Evolutionary conservation across 192 early-diverging fungal genomes (phyloP).

Genomic region (Phycomyces nitens): DNA sequence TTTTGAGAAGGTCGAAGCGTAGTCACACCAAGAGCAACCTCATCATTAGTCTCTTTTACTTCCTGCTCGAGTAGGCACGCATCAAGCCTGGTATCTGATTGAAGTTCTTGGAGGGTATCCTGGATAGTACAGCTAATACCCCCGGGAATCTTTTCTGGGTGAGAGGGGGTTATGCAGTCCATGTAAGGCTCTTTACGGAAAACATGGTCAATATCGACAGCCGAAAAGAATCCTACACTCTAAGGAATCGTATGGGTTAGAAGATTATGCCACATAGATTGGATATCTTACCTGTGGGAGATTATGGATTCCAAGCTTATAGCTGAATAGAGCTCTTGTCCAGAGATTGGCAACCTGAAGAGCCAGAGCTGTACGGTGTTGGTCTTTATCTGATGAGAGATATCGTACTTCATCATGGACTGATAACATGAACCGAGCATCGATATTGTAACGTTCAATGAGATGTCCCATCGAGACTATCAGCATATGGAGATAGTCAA

Average conservation of each 20-base stretch:
- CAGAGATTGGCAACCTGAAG: slow-evolving; percentile 92
- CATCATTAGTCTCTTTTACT: background rate
- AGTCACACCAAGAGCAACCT: background rate
- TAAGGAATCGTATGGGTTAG: background rate
- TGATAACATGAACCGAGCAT: slow-evolving; percentile 82
- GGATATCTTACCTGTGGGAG: slow-evolving; percentile 84
- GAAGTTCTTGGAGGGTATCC: slow-evolving; percentile 27
- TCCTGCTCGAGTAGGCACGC: background rate
- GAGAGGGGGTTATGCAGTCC: slow-evolving; percentile 84
- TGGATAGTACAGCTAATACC: slow-evolving; percentile 50
- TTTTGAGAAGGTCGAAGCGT: background rate
- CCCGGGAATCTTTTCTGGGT: slow-evolving; percentile 51
- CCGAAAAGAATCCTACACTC: slow-evolving; percentile 88
- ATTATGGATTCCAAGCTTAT: slow-evolving; percentile 79
- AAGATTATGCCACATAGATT: too few species aligned
- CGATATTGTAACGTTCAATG: slow-evolving; percentile 69
- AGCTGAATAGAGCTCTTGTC: slow-evolving; percentile 86
- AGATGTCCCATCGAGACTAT: slow-evolving; percentile 86
- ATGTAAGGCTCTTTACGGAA: slow-evolving; percentile 89
- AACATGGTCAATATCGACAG: slow-evolving; percentile 88
- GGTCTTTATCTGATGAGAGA: slow-evolving; percentile 75
- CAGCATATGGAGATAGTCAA: slow-evolving; percentile 93
- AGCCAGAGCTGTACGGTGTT: slow-evolving; percentile 70
- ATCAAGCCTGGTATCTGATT: background rate
- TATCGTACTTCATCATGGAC: slow-evolving; percentile 96